Conservation (phyloP, 495 filamentous ascomycete genomes). For the Podospora fimiseda region DNA sequence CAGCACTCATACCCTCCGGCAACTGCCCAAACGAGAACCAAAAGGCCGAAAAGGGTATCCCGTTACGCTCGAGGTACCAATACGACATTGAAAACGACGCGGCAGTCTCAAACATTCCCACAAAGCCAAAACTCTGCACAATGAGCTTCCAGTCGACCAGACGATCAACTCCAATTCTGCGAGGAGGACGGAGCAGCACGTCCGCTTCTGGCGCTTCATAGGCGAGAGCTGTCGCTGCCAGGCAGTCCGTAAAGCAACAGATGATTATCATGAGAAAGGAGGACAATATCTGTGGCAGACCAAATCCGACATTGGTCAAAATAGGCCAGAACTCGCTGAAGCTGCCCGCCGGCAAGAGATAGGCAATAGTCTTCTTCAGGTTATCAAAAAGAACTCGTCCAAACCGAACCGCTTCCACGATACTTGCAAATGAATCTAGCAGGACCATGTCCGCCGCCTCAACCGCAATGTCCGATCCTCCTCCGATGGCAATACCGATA, state of each 20-base stretch:
- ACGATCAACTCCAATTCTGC: conserved; percentile 52
- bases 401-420: conserved; percentile 73
- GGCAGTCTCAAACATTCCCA: conserved; percentile 55
- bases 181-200: conserved; percentile 53
- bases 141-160: conserved; percentile 62
- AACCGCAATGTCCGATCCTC: conserved; percentile 79
- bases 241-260: conserved; percentile 64
- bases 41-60: conserved; percentile 50
- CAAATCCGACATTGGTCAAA: conserved; percentile 60
- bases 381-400: conserved; percentile 79
- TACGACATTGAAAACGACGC: conserved; percentile 59
- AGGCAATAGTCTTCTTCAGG: conserved; percentile 69
- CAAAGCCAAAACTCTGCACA: conserved; percentile 56
- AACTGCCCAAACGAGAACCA: conserved; percentile 55
- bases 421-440: conserved; percentile 75
- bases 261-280: conserved; percentile 68
- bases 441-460: conserved; percentile 82
- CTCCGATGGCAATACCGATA: conserved; percentile 82
- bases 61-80: conserved; percentile 55
- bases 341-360: conserved; percentile 60
- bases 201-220: conserved; percentile 70
- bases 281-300: conserved; percentile 59
- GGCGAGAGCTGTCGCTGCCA: conserved; percentile 58
- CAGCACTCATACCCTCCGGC: conserved; percentile 38
- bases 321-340: conserved; percentile 71